These are phyloP conservation scores for Camelina laxa DNA, from an alignment of 345 rosid species.

Conservation along the genomic window DNA sequence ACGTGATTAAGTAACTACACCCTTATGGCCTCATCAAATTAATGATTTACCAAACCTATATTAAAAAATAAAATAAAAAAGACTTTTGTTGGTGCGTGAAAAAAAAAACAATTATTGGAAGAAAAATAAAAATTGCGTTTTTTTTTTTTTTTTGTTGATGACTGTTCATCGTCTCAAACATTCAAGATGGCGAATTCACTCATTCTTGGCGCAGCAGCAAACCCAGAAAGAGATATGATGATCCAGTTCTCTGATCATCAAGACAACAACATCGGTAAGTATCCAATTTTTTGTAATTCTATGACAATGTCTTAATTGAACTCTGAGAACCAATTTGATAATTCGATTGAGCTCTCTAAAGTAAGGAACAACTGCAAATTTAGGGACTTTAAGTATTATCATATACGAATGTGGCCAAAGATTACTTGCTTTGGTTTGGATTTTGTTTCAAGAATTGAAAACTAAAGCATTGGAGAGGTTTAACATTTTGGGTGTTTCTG, in stretches of 20 bases:
- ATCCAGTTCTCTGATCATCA: neutral
- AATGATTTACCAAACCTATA: too few species aligned
- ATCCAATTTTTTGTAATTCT: neutral
- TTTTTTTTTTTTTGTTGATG: too few species aligned
- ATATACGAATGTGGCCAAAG: neutral
- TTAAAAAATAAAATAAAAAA: too few species aligned
- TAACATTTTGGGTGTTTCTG: neutral
- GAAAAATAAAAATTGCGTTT: too few species aligned
- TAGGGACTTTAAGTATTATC: neutral
- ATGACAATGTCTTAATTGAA: neutral
- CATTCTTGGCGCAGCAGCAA: neutral
- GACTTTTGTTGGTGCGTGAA: too few species aligned
- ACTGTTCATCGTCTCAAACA: too few species aligned
- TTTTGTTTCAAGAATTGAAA: neutral
- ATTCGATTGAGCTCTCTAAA: neutral
- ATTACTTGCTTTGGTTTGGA: neutral
- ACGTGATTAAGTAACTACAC: too few species aligned
- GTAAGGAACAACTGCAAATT: neutral
- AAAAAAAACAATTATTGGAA: too few species aligned
- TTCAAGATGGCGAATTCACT: too few species aligned
- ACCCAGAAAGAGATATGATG: neutral
- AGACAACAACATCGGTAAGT: neutral
- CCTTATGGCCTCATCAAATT: too few species aligned
- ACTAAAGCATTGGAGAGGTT: neutral
- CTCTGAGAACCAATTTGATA: neutral